Evolutionary conservation across 2,329 filamentous ascomycete genomes (phyloP), one percentile per base, ranked within the genome.

Genomic region (Magnaporthiopsis incrustans): DNA sequence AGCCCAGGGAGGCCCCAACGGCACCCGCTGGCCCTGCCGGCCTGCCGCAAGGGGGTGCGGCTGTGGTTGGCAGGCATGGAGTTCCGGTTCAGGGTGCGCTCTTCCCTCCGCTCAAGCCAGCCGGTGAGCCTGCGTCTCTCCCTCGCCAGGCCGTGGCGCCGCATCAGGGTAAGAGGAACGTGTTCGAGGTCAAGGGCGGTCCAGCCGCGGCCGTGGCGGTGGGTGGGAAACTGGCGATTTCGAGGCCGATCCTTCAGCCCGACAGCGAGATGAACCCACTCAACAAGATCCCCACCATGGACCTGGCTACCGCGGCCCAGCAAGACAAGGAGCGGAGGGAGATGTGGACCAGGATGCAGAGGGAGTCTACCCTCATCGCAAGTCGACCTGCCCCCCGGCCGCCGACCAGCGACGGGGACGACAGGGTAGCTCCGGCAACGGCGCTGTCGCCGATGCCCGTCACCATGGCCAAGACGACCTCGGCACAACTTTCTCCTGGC

Each of bases 401-500:
- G 22, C 75, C 76, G 11, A 70, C 66, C 14, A 66, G 74, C 61
- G 71, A 71, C 0, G 68, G 71, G 0, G 72, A 77, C 58, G 77
- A 76, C 18, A 71, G 68, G 3, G 66, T 75, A 62, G 60, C 53
- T 15, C 60, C 60, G 38, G 57, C 26, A 22, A 68, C 68, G 26
- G 70, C 64, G 62, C 73, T 70, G 38, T 71, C 64, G 69, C 74
- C 69, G 38, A 72, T 69, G 65, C 70, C 71, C 2, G 73, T 58
- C 50, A 61, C 73, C 61, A n/a, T 22, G 44, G 79, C 77, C 1
- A 74, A 72, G 15, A 79, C 78, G 4, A 81, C 79, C 14, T 81
- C 79, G 1, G 76, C 78, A 10, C 78, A 84, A 68, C 71, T 82
- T 8, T 85, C 83, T 4, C 83, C 83, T 0, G 78, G 77, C 2